Evolutionary conservation across 139 green algal genomes (phyloP).

Genomic region (Chlamydomonas applanata): DNA sequence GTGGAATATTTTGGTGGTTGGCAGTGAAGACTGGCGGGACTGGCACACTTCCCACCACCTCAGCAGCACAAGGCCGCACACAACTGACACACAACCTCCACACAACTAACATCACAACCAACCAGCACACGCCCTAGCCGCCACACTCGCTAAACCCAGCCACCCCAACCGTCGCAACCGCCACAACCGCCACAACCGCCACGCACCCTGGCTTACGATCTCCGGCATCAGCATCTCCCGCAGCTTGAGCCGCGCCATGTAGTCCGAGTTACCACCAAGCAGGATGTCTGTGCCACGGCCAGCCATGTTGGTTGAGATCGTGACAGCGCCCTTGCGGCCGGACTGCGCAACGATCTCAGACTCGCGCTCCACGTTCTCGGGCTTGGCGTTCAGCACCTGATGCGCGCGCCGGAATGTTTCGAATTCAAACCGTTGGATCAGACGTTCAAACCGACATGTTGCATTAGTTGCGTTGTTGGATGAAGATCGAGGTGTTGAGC

Average conservation of each 20-base stretch:
- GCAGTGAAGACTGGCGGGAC: too few relatives aligned
- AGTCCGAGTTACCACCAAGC: constrained; percentile 75
- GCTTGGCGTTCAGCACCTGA: constrained; percentile 97
- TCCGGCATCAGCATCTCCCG: constrained; percentile 89
- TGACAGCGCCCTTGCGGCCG: constrained; percentile 82
- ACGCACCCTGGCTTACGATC: constrained; percentile 34
- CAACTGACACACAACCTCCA: too few relatives aligned
- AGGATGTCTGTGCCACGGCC: constrained; percentile 96
- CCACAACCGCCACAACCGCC: not conserved
- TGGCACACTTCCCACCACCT: too few relatives aligned
- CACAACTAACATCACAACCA: too few relatives aligned
- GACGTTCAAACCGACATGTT: not conserved
- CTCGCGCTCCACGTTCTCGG: constrained; percentile 97
- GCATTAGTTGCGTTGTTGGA: too few relatives aligned
- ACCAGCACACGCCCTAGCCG: too few relatives aligned
- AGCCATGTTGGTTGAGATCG: constrained; percentile 99
- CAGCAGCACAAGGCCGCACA: too few relatives aligned
- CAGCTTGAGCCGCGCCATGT: constrained; percentile 87
- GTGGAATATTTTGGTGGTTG: too few relatives aligned
- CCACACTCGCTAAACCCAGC: too few relatives aligned
- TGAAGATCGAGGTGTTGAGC: too few relatives aligned
- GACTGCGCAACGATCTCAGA: constrained; percentile 93
- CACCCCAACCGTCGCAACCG: too few relatives aligned
- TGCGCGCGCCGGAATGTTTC: too few relatives aligned
- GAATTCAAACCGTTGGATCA: not conserved